A percentile compares a stretch with the other conserved stretches of the same genome.
phyloP scores from a whole-genome alignment of 257 asterid genomes.

The Vinca minor region DNA sequence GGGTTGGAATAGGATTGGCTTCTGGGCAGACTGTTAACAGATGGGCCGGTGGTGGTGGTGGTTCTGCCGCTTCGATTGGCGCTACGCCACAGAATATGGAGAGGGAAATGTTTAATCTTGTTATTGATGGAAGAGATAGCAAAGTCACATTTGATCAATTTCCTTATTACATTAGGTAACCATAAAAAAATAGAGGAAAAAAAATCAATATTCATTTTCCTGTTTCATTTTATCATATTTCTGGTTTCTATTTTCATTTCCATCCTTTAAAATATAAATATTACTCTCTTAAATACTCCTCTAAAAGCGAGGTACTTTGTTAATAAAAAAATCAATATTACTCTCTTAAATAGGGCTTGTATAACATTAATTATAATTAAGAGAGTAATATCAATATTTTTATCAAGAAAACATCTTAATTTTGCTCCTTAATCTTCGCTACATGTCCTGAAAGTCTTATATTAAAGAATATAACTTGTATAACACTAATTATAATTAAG shows the following conservation, averaged over 20 bases:
- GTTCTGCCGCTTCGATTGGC: constrained; percentile 19
- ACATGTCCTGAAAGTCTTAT: no score
- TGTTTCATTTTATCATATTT: constrained; percentile 8
- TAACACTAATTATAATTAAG: no score
- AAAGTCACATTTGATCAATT: constrained; percentile 61
- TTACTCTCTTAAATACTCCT: no score
- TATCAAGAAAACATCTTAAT: no score
- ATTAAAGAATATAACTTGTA: no score
- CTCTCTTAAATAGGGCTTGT: no score
- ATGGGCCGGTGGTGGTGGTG: constrained; percentile 37
- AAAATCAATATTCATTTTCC: neutral
- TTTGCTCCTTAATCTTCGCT: no score
- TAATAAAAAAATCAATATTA: no score
- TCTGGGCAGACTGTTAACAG: constrained; percentile 48
- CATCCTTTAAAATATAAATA: neutral
- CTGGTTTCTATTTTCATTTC: no score
- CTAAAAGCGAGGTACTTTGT: no score
- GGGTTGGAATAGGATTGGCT: constrained; percentile 71
- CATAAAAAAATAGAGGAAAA: neutral
- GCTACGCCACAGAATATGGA: constrained; percentile 47
- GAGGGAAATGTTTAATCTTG: constrained; percentile 48
- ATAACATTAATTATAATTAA: no score
- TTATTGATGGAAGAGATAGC: constrained; percentile 51
- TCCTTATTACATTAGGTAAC: constrained; percentile 64
- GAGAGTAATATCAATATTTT: no score